These are phyloP conservation scores for Volvariella volvacea DNA, from an alignment of 1,284 basidiomycete genomes.

Conservation along the genomic window DNA sequence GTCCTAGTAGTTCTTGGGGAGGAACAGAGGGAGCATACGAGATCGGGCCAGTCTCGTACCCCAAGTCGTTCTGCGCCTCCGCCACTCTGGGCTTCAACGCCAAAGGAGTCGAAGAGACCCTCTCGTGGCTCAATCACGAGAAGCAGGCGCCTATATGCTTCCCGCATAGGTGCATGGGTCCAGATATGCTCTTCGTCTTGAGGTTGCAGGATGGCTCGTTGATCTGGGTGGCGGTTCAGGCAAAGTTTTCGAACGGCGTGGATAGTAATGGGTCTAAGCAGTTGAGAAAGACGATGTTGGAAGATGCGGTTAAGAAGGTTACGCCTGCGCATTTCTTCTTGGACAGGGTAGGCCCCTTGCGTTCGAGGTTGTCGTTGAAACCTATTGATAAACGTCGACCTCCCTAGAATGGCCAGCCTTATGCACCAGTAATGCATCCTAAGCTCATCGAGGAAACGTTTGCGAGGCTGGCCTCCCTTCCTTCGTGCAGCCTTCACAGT, in stretches of 20 bases:
- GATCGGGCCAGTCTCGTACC: slow-evolving; percentile 19
- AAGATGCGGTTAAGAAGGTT: slow-evolving; percentile 29
- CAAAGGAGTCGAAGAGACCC: slow-evolving; percentile 22
- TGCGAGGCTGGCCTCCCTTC: no score
- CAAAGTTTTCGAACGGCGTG: slow-evolving; percentile 27
- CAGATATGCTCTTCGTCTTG: slow-evolving; percentile 30
- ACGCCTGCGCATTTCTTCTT: slow-evolving; percentile 29
- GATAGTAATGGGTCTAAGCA: no score
- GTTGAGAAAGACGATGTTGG: slow-evolving; percentile 21
- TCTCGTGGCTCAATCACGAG: slow-evolving; percentile 23
- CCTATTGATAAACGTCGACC: background rate
- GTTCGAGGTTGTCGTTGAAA: background rate
- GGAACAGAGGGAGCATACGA: slow-evolving; percentile 16
- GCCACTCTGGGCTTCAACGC: slow-evolving; percentile 27
- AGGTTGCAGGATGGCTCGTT: slow-evolving; percentile 21
- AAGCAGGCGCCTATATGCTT: slow-evolving; percentile 26
- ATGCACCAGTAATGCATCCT: slow-evolving; percentile 23
- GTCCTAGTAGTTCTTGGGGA: no score
- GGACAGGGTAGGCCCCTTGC: slow-evolving; percentile 25
- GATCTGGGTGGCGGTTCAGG: slow-evolving; percentile 35
- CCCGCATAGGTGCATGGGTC: slow-evolving; percentile 30
- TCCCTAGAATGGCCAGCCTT: slow-evolving; percentile 26
- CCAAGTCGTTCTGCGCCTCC: slow-evolving; percentile 14
- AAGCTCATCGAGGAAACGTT: no score
- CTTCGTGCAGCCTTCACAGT: slow-evolving; percentile 13